Evolutionary conservation across 805 yeast genomes (phyloP).

Genomic region (Candida yuanshanica): DNA sequence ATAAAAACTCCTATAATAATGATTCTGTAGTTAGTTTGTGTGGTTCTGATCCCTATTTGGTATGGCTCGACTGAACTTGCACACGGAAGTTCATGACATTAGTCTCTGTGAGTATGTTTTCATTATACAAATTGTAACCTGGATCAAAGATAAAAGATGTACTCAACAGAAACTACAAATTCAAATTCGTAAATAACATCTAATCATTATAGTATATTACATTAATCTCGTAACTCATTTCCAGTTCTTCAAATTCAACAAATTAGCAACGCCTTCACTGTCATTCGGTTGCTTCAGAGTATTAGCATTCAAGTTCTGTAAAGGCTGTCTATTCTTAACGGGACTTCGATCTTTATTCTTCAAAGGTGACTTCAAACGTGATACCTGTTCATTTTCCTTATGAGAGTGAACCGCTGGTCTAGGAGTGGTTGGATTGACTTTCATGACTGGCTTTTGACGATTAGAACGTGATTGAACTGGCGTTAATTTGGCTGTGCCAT

Average conservation of each 20-base stretch:
- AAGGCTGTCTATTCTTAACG: slow-evolving; percentile 8
- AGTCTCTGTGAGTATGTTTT: no score
- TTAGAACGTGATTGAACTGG: not conserved
- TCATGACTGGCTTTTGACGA: slow-evolving; percentile 18
- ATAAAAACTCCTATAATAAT: not conserved
- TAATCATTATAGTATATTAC: not conserved
- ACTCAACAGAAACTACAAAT: no score
- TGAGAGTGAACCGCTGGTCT: slow-evolving; percentile 2
- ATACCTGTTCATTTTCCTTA: slow-evolving; percentile 6
- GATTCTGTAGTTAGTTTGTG: not conserved
- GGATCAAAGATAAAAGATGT: no score
- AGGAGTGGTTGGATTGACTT: slow-evolving; percentile 16
- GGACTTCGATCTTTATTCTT: slow-evolving; percentile 2
- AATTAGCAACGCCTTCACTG: slow-evolving; percentile 12
- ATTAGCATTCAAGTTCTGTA: slow-evolving; percentile 11
- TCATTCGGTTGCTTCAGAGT: slow-evolving; percentile 8
- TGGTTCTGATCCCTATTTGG: no score
- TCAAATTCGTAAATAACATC: not conserved
- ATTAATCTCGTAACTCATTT: not conserved
- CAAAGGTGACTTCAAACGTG: slow-evolving; percentile 9
- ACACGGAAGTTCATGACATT: no score
- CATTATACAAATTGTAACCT: no score
- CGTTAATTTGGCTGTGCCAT: not conserved
- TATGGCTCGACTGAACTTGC: no score
- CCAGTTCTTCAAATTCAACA: slow-evolving; percentile 12